Evolutionary conservation across 2,329 filamentous ascomycete genomes (phyloP).

Genomic region (Fusarium sp.): DNA sequence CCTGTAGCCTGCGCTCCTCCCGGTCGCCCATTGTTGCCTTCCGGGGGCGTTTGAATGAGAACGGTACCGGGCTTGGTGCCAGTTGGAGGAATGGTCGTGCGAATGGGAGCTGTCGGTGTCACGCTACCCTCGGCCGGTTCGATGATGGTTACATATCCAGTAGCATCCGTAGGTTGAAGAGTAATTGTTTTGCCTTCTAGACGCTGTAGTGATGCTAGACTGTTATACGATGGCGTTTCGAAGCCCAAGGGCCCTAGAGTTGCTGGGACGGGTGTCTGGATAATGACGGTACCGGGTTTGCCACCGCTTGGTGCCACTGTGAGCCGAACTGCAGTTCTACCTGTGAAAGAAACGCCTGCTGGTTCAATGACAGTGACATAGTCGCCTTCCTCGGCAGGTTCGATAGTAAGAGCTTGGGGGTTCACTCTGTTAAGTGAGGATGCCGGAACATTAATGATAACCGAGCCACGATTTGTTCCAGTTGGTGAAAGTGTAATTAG

Average conservation of each 20-base stretch:
- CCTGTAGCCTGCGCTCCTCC: not conserved
- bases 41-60: slow-evolving; percentile 40
- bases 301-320: slow-evolving; percentile 35
- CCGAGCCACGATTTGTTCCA: slow-evolving; percentile 36
- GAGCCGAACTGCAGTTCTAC: slow-evolving; percentile 6
- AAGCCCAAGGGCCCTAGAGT: slow-evolving; percentile 1
- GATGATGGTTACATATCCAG: slow-evolving; percentile 41
- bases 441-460: slow-evolving; percentile 40
- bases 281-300: slow-evolving; percentile 37
- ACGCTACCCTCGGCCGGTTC: slow-evolving; percentile 33
- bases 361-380: slow-evolving; percentile 41
- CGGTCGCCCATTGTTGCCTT: not conserved
- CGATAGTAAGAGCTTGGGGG: slow-evolving; percentile 17
- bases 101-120: slow-evolving; percentile 28
- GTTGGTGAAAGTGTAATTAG: slow-evolving; percentile 34
- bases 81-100: slow-evolving; percentile 37
- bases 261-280: slow-evolving; percentile 33
- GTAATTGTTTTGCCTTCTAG: slow-evolving; percentile 33
- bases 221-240: fast-evolving
- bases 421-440: not conserved
- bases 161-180: slow-evolving; percentile 19
- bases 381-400: slow-evolving; percentile 19
- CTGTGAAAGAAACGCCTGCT: slow-evolving; percentile 13
- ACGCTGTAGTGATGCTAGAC: not conserved
- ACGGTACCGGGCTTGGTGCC: slow-evolving; percentile 43